Base-by-base conservation (phyloP, 176 grass and related monocot genomes). In the Raddia guianensis region DNA sequence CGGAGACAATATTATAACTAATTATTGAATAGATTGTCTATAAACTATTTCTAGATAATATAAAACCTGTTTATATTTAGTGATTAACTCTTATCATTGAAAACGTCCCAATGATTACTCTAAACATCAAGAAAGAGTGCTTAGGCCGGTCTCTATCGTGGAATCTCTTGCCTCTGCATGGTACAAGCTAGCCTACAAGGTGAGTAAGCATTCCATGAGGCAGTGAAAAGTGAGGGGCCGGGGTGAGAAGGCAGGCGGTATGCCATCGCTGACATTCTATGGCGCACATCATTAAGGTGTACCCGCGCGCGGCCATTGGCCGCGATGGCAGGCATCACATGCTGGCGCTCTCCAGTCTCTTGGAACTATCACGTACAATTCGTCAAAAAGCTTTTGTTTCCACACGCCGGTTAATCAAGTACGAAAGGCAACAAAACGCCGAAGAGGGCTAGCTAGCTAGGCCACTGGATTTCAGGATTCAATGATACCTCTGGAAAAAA, bases 341-440 rank as follows among this genome's bases (percentile, higher is more conserved):
- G 37, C 37, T 40, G 43, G 47, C 45, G 47, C 16, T 27, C 27
- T 27, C 27, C 27, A 27, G 27, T 77, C 72, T 76, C 55, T 32
- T 52, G 34, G 54, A 63, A 61, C 71, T 70, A 45, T 46, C 64
- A 54, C 48, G 33, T 66, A 49, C 73, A 40, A 40, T 35, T 16
- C 66, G 16, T 42, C 81, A 75, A 37, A 59, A 9, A 49, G 37
- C 37, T 48, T 3, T 79, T 78, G 68, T 82, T 86, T 82, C 51
- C 6, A 81, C 6, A 81, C 67, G n/a, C 1, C 40, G 45, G 65
- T 62, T 66, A 73, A 73, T 77, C 72, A 76, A 85, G 77, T 45
- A 58, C 50, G 45, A 76, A 75, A 53, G 64, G 49, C 62, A 76
- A 7, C 35, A 45, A 83, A 59, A 84, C 50, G 54, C 75, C 53